These are phyloP conservation scores for Gnomoniopsis smithogilvyi DNA, from an alignment of 2,329 filamentous ascomycete genomes.

Conservation along the genomic window DNA sequence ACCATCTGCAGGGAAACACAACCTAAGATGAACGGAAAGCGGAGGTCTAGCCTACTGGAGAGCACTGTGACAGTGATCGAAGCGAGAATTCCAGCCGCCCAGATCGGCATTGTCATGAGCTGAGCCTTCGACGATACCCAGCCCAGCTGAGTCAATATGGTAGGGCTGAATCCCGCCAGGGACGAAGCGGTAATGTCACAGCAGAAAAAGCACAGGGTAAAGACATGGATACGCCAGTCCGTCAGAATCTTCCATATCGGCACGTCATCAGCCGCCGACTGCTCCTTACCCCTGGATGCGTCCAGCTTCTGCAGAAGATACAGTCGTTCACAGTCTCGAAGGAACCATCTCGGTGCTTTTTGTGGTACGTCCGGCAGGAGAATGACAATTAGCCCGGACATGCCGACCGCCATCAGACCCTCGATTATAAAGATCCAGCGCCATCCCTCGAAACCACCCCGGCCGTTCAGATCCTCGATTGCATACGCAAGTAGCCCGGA, in stretches of 20 bases:
- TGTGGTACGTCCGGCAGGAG: slow-evolving; percentile 27
- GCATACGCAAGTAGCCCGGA: slow-evolving; percentile 40
- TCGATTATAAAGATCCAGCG: slow-evolving; percentile 44
- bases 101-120: slow-evolving; percentile 25
- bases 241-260: slow-evolving; percentile 24
- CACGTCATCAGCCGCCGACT: slow-evolving; percentile 22
- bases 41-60: slow-evolving; percentile 21
- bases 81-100: slow-evolving; percentile 24
- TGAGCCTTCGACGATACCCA: slow-evolving; percentile 16
- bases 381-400: slow-evolving; percentile 21
- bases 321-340: slow-evolving; percentile 23
- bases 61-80: slow-evolving; percentile 24
- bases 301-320: slow-evolving; percentile 23
- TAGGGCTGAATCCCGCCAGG: slow-evolving; percentile 20
- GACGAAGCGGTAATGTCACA: slow-evolving; percentile 27
- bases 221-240: slow-evolving; percentile 28
- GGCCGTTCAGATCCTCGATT: slow-evolving; percentile 36
- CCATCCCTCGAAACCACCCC: slow-evolving; percentile 36
- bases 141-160: slow-evolving; percentile 17
- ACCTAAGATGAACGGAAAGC: slow-evolving; percentile 24
- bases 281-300: slow-evolving; percentile 23
- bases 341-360: slow-evolving; percentile 26
- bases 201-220: slow-evolving; percentile 29
- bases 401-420: slow-evolving; percentile 24
- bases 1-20: slow-evolving; percentile 24